Base-by-base conservation (phyloP, 306 rosid genomes). In the Pterocarpus santalinus region DNA sequence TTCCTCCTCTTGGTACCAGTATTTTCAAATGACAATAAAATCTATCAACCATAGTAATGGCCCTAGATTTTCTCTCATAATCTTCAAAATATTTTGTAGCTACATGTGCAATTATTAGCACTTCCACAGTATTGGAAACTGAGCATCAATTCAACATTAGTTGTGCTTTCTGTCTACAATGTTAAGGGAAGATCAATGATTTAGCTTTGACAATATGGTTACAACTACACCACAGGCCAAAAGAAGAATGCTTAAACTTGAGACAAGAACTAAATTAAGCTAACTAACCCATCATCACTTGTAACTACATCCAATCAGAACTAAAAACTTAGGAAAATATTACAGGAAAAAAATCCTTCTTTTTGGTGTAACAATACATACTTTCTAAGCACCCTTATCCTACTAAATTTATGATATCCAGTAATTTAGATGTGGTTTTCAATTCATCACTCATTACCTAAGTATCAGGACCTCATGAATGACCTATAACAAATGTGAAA, bases 161-260 rank as follows among this genome's bases (percentile, higher is more conserved):
- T 44, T 43, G 43, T 6, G 46, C 62, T n/a, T 72, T 69, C 75
- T 22, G 52, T 52, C 16, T 22, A 22, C 28, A 1, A 57, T 16
- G 41, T 41, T 10, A 72, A 39, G 56, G 28, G 36, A 66, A 33
- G 47, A 36, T 14, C 28, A 22, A 22, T 22, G 28, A 22, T 22
- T 22, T 22, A 22, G 28, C 28, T 22, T 22, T 22, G 28, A 22
- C 28, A 47, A 41, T 36, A 51, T 79, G 14, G 22, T 11, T 52
- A 57, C 60, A 56, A 44, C 63, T 36, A 62, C 2, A 36, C 46
- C 67, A 38, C 5, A 53, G 43, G 60, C 60, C 81, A 76, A 77
- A 77, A 64, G 17, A 66, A 17, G 61, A 69, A 32, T 39, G 17
- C 44, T 43, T 73, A 58, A 60, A 68, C 73, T 52, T 7, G 67